Base-by-base conservation (phyloP, 1,284 basidiomycete species). In the Limonomyces culmigenus region DNA sequence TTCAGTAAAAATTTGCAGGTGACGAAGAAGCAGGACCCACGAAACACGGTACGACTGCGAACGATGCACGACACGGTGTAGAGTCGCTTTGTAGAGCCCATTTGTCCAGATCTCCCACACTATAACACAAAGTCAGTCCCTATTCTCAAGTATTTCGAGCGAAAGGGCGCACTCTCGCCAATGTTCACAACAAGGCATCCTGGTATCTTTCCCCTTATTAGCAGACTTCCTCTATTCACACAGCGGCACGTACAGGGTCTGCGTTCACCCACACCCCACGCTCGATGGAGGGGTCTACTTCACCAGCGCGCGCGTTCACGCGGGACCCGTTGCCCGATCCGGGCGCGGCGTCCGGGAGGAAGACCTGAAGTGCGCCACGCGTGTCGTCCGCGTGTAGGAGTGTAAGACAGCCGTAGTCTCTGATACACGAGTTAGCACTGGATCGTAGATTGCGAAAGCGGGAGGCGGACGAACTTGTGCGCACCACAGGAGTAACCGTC, bases 61-160 rank as follows among this genome's bases (percentile, higher is more conserved):
- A 41, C 60, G 57, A 45, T 88, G 84, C 3, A 88, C 58, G 6
- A 88, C 84, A 5, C 81, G 65, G 50, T 88, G 84, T 15, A 88
- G 56, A 1, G 85, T 87, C 37, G 69, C 67, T 45, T 63, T 67
- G 49, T 88, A 88, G 38, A 88, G 50, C 0, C 83, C 83, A 44
- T 77, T 74, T 10, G 76, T 76, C 85, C 85, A 88, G 29, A 76
- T 65, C 61, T 87, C 80, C 78, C 80, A 84, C 78, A 83, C 76
- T 79, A n/a, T n/a, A n/a, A n/a, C n/a, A n/a, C n/a, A n/a, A n/a
- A n/a, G n/a, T n/a, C 42, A 15, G 21, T 6, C 13, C 12, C 4
- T 35, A 4, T 25, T 4, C 19, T 35, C 16, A 35, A 38, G 13
- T 4, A 27, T 19, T 33, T 35, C 30, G 15, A 16, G 33, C 14